Evolutionary conservation across 495 filamentous ascomycete species (phyloP).

Genomic region (Aspergillus incahuasiensis): DNA sequence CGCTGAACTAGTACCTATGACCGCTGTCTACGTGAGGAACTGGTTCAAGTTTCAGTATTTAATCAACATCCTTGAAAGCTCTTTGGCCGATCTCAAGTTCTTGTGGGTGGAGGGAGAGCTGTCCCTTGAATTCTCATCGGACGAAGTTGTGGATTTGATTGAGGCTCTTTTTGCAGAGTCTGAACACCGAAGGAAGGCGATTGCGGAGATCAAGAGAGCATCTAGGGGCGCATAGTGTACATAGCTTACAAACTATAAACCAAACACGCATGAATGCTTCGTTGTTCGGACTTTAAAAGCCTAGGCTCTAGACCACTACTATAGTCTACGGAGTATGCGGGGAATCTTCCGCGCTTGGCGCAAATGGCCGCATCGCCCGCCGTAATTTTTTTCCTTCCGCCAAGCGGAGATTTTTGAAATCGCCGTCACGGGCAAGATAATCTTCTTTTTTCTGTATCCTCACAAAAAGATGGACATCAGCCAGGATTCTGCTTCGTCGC

Average conservation of each 20-base stretch:
- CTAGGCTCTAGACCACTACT: background rate
- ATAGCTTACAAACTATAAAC: no score
- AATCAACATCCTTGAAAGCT: slow-evolving; percentile 82
- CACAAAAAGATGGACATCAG: slow-evolving; percentile 30
- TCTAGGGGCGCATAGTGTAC: slow-evolving; percentile 16
- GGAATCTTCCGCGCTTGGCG: slow-evolving; percentile 38
- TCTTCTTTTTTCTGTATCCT: slow-evolving; percentile 13
- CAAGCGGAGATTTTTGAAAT: slow-evolving; percentile 23
- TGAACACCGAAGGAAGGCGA: slow-evolving; percentile 65
- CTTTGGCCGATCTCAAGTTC: slow-evolving; percentile 80
- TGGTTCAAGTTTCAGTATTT: slow-evolving; percentile 93
- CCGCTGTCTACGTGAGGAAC: slow-evolving; percentile 69
- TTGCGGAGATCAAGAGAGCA: slow-evolving; percentile 66
- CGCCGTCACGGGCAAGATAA: slow-evolving; percentile 11
- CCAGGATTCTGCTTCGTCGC: slow-evolving; percentile 18
- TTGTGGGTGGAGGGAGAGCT: slow-evolving; percentile 85
- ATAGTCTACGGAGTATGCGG: slow-evolving; percentile 12
- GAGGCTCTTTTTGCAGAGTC: slow-evolving; percentile 88
- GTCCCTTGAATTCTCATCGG: slow-evolving; percentile 72
- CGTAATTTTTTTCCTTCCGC: slow-evolving; percentile 43
- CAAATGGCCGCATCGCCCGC: slow-evolving; percentile 41
- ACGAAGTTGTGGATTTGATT: slow-evolving; percentile 86
- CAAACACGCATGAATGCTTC: background rate
- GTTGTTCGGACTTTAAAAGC: background rate
- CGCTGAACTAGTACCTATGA: slow-evolving; percentile 53